phyloP scores from a whole-genome alignment of 805 yeast species.

The Ogataea nonfermentans region DNA sequence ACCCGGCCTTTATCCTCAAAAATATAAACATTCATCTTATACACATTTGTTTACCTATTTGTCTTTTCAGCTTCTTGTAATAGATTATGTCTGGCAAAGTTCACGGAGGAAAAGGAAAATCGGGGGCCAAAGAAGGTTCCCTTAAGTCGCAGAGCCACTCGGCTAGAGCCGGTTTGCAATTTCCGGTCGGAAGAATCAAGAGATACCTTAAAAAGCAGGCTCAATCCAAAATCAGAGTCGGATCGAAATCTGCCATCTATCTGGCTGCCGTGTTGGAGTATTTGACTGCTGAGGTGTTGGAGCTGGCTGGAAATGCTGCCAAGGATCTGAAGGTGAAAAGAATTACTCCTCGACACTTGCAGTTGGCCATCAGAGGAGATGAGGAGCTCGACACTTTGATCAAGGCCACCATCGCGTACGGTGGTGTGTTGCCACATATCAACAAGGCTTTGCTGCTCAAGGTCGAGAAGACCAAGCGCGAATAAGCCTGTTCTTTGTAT shows the following conservation, averaged over 20 bases:
- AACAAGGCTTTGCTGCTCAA: constrained; percentile 77
- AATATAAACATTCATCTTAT: constrained; percentile 11
- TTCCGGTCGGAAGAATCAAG: constrained; percentile 99
- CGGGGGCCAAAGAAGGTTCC: constrained; percentile 67
- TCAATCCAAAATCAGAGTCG: constrained; percentile 74
- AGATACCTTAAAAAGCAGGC: constrained; percentile 91
- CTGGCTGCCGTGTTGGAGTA: constrained; percentile 94
- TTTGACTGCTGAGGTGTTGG: constrained; percentile 94
- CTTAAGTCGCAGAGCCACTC: constrained; percentile 77
- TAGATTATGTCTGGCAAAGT: constrained; percentile 82
- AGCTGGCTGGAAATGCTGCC: constrained; percentile 98
- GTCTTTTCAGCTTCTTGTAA: constrained; percentile 7
- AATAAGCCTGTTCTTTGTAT: constrained; percentile 9
- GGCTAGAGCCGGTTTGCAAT: constrained; percentile 91
- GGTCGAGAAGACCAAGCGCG: constrained; percentile 58
- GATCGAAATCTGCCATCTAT: constrained; percentile 78
- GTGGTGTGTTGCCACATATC: constrained; percentile 97
- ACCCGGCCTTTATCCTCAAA: constrained; percentile 9
- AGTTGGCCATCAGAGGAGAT: constrained; percentile 96
- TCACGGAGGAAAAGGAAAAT: constrained; percentile 91
- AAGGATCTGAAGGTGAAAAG: constrained; percentile 93
- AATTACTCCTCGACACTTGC: constrained; percentile 96
- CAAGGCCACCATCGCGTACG: constrained; percentile 94
- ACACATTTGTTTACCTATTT: constrained; percentile 12
- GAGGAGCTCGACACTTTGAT: constrained; percentile 94